These are phyloP conservation scores for Cystofilobasidium macerans DNA, from an alignment of 768 basidiomycete species.

Conservation along the genomic window DNA sequence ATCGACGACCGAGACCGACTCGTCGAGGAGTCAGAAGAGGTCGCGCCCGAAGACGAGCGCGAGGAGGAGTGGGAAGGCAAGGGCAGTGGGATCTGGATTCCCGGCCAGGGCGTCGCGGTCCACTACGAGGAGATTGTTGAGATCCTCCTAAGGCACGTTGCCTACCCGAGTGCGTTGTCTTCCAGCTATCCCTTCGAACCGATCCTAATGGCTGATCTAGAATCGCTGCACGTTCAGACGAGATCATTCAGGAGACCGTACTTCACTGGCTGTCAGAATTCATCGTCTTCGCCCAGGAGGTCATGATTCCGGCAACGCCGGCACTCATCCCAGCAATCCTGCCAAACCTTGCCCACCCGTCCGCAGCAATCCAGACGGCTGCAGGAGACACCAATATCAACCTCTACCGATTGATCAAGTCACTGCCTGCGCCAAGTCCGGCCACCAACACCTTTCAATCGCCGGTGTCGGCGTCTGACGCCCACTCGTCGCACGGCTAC, in stretches of 20 bases:
- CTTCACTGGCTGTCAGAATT: conserved; percentile 87
- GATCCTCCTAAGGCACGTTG: conserved; percentile 75
- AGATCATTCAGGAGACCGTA: conserved; percentile 90
- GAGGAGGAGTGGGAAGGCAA: conserved; percentile 38
- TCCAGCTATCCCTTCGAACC: conserved; percentile 6
- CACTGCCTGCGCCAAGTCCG: conserved; percentile 60
- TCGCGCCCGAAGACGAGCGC: conserved; percentile 31
- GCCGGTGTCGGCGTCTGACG: conserved; percentile 24
- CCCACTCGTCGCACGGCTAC: conserved; percentile 22
- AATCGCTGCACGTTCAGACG: conserved; percentile 47
- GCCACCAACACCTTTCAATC: conserved; percentile 22
- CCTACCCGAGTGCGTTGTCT: conserved; percentile 50
- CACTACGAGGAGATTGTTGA: conserved; percentile 87
- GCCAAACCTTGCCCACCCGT: conserved; percentile 72
- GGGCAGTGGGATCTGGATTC: conserved; percentile 52
- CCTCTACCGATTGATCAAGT: conserved; percentile 73
- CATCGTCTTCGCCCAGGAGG: conserved; percentile 71
- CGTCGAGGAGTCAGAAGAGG: conserved; percentile 27
- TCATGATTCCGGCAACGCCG: conserved; percentile 88
- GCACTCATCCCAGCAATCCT: conserved; percentile 84
- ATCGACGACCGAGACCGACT: conserved; percentile 26
- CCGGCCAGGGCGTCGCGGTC: conserved; percentile 84
- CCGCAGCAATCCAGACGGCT: conserved; percentile 47
- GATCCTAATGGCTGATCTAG: neutral
- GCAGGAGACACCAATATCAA: conserved; percentile 78